Evolutionary conservation across 148 eudicot species (phyloP).

Genomic region (Dysphania ambrosioides): DNA sequence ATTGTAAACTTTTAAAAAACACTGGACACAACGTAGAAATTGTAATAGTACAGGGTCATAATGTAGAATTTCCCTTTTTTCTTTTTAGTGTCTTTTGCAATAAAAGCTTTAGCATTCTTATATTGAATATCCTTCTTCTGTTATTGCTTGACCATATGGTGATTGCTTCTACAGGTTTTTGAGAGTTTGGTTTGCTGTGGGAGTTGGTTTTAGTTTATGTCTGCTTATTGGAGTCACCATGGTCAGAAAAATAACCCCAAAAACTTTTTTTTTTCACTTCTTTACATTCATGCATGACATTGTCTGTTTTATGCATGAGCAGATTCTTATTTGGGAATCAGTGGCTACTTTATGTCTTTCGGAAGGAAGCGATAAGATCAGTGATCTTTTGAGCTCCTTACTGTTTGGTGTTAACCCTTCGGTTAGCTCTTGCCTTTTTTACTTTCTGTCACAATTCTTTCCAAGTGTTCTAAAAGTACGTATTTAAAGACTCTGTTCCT

Average conservation of each 20-base stretch:
- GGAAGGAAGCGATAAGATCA: slow-evolving; percentile 34
- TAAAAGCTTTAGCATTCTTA: background rate
- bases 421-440: slow-evolving; percentile 40
- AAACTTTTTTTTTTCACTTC: background rate
- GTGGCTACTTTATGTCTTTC: slow-evolving; percentile 41
- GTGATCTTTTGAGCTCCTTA: slow-evolving; percentile 46
- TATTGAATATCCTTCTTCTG: background rate
- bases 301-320: slow-evolving; percentile 17
- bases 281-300: slow-evolving; percentile 4
- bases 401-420: slow-evolving; percentile 52
- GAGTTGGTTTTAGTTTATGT: slow-evolving; percentile 67
- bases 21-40: no score
- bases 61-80: background rate
- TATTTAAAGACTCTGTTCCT: background rate
- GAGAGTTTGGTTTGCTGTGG: slow-evolving; percentile 73
- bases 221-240: slow-evolving; percentile 60
- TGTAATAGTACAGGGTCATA: no score
- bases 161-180: slow-evolving; percentile 44
- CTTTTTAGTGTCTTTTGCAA: background rate
- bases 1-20: no score
- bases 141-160: background rate
- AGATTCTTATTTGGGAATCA: slow-evolving; percentile 65
- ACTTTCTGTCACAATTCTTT: slow-evolving; percentile 11
- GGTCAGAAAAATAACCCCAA: slow-evolving; percentile 35
- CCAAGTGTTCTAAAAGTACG: background rate